A percentile compares a stretch with the other conserved stretches of the same genome.
These are phyloP conservation scores for Liriodendron chinense DNA, from an alignment of 164 flowering plant genomes.

Conservation along the genomic window DNA sequence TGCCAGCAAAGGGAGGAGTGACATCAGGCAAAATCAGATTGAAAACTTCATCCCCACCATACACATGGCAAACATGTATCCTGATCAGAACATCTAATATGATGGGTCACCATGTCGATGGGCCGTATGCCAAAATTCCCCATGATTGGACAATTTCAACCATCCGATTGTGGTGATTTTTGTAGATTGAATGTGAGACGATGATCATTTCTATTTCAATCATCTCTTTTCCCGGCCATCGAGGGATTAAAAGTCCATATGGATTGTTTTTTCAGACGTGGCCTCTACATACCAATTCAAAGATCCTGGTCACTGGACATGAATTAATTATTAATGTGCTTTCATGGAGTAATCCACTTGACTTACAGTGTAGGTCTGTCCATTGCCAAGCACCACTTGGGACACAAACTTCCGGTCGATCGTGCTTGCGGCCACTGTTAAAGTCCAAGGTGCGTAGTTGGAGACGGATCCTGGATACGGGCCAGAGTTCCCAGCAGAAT, in stretches of 20 bases:
- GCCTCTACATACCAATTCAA: too few relatives aligned
- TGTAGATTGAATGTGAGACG: too few relatives aligned
- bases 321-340: background rate
- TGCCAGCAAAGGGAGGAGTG: conserved; percentile 5
- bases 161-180: too few relatives aligned
- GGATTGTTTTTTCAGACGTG: too few relatives aligned
- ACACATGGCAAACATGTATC: too few relatives aligned
- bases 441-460: conserved; percentile 21
- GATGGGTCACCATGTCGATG: too few relatives aligned
- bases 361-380: conserved; percentile 14
- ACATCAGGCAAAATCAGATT: background rate
- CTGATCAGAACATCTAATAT: too few relatives aligned
- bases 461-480: background rate
- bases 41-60: background rate
- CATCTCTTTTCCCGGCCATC: background rate
- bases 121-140: too few relatives aligned
- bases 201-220: too few relatives aligned
- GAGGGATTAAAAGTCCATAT: too few relatives aligned
- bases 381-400: conserved; percentile 23
- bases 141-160: too few relatives aligned
- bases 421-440: conserved; percentile 25
- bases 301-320: too few relatives aligned
- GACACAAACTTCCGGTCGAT: conserved; percentile 23
- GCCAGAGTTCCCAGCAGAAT: conserved; percentile 21
- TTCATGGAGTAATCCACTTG: conserved; percentile 12